Evolutionary conservation across 768 basidiomycete species (phyloP), one percentile per base, ranked within the genome.

Genomic region (Tubosaeta brunneosetosa): DNA sequence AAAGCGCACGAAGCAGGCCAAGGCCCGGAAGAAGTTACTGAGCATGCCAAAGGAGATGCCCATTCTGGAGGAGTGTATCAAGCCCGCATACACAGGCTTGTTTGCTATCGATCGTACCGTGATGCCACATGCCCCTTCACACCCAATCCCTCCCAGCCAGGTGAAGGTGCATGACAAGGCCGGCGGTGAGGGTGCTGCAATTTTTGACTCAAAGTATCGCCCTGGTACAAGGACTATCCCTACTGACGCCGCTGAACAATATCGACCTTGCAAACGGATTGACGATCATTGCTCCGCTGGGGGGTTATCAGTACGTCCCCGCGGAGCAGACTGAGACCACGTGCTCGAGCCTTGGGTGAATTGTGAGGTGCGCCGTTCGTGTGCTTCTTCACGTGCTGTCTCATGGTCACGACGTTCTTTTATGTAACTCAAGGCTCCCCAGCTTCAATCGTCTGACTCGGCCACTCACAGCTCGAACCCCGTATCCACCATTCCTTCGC

Each of bases 281-380:
- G 19, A 79, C 73, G 25, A 70, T 94, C 52, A 74, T 81, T 25
- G 80, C 86, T 7, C 89, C 91, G n/a, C 78, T 93, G 26, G 82
- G 83, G 8, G 88, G 88, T 1, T 94, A 92, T 70, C 89, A 91
- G 70, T 93, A 93, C 59, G 80, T 93, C 50, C 88, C 90, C 29
- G 86, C 92, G 46, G 88, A 90, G 66, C 44, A 57, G 57, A 51
- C n/a, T 12, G 87, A 55, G 87, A 90, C 66, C 82, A 84, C 61
- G 86, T 86, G 50, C 72, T 92, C 57, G 88, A 92, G 71, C 84
- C 85, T 48, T 92, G 87, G 88, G 79, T 78, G 6, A 72, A 77
- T 53, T 84, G 83, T 65, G 77, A 80, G 22, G 79, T 82, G 56
- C 48, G n/a, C n/a, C n/a, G n/a, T n/a, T n/a, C n/a, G n/a, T n/a